These are phyloP conservation scores for Phaeosphaeria sp. DNA, from an alignment of 2,329 filamentous ascomycete genomes.

Conservation along the genomic window DNA sequence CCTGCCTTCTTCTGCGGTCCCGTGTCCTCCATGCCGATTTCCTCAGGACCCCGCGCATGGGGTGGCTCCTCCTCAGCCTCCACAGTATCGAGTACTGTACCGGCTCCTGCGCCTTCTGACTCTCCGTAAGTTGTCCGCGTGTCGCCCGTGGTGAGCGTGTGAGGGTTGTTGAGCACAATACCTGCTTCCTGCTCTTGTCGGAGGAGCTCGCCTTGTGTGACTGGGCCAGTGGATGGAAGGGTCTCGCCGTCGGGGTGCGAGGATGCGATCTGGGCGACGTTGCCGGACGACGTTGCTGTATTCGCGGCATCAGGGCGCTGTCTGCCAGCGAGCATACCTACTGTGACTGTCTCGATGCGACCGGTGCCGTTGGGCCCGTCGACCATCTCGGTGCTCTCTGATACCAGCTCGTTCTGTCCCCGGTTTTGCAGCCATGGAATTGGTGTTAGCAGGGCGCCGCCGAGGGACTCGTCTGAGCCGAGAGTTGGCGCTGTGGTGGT, in stretches of 20 bases:
- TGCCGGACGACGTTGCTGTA: background rate
- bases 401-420: conserved; percentile 67
- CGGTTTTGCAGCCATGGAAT: conserved; percentile 79
- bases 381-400: conserved; percentile 79
- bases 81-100: conserved; percentile 40
- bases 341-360: conserved; percentile 80
- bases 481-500: conserved; percentile 56
- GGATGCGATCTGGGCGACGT: conserved; percentile 37
- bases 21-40: conserved; percentile 85
- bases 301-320: conserved; percentile 18
- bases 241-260: conserved; percentile 46
- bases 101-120: conserved; percentile 35
- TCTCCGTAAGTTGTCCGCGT: conserved; percentile 36
- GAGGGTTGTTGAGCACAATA: conserved; percentile 67
- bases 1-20: conserved; percentile 74
- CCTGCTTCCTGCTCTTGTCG: conserved; percentile 87
- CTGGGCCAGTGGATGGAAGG: conserved; percentile 42
- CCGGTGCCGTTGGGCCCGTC: conserved; percentile 81
- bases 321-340: conserved; percentile 61
- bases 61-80: conserved; percentile 66
- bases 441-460: conserved; percentile 88
- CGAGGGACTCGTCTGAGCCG: conserved; percentile 86
- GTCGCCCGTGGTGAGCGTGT: conserved; percentile 33
- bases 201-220: conserved; percentile 81
- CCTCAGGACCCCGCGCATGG: conserved; percentile 82